Evolutionary conservation across 2,329 filamentous ascomycete genomes (phyloP), one percentile per base, ranked within the genome.

Genomic region (Colletotrichum limetticola): DNA sequence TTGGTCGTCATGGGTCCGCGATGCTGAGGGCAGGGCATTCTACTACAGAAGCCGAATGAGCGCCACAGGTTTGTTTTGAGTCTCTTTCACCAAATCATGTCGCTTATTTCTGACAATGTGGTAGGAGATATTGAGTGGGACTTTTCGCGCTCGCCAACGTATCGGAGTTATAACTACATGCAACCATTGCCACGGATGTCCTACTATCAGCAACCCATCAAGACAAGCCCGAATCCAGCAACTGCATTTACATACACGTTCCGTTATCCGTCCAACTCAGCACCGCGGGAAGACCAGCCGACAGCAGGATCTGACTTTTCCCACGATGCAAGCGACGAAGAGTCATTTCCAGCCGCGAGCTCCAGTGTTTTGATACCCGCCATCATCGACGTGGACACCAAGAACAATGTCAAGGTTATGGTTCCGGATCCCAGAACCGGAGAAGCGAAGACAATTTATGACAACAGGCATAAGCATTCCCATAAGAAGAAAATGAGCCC

Each of bases 321-420:
- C 9, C 46, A 58, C 0, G 59, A 60, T 35, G 63, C 55, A 8
- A 60, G 55, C 3, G 59, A 46, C 9, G 58, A 64, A 11, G 55
- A 70, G 19, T 6, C 22, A 4, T 46, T 53, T 28, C 28, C 19
- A 9, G 46, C 22, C 7, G 16, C 19, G 8, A 16, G 30, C 8
- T 59, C 66, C 2, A 52, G 71, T 16, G 42, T 49, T 14, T 22
- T 46, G 1, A 70, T 65, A 24, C 70, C 70, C 1, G 61, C 67
- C 5, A 71, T 73, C 22, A 73, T 73, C 1, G 71, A 73, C 16
- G 55, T 73, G 19, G 67, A 73, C 22, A 57, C 32, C 7, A 46
- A 58, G 11, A 71, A 71, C n/a, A 70, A 70, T n/a, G 35, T 73
- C 28, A 55, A 52, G 11, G 46, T 73, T 28, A 35, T 46, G 26